Percentiles rank a stretch among this genome's conserved stretches.
Conservation (phyloP, 108 stramenopile species). For the Seminavis robusta region DNA sequence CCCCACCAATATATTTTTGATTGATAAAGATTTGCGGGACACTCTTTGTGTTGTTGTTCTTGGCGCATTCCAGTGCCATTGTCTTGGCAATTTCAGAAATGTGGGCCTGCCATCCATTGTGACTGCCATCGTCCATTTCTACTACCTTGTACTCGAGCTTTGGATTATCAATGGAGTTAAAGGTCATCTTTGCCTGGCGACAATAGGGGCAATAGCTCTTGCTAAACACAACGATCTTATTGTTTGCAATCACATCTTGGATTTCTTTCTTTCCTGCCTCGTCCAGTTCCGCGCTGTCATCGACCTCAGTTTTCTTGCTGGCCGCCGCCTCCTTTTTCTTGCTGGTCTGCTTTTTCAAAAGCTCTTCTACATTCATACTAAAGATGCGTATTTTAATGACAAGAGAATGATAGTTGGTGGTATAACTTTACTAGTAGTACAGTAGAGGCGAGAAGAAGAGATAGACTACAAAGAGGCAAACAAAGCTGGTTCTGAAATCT, state of each 20-base stretch:
- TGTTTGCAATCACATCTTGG: constrained; percentile 21
- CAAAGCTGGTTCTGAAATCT: no score
- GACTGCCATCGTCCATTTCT: constrained; percentile 12
- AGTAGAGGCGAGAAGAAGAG: no score
- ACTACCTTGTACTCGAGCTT: constrained; percentile 1
- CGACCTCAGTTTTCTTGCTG: no score
- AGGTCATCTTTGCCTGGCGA: constrained; percentile 10
- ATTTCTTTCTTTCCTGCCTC: no score
- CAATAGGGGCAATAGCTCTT: constrained; percentile 68
- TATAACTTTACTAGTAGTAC: no score
- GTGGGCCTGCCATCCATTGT: constrained; percentile 5
- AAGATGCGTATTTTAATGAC: no score
- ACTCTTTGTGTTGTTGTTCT: constrained; percentile 11
- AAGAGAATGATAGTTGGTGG: no score
- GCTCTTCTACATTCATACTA: no score
- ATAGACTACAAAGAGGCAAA: no score
- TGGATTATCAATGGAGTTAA: constrained; percentile 2
- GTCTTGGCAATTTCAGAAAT: constrained; percentile 5
- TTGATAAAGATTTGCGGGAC: constrained; percentile 13
- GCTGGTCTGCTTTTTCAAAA: no score
- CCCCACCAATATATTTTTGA: constrained; percentile 7
- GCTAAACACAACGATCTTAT: constrained; percentile 57
- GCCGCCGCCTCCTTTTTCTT: no score
- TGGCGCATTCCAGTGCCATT: neutral
- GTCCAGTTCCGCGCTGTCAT: no score